These are phyloP conservation scores for Starmerella gropengiesseri DNA, from an alignment of 805 yeast species.

Conservation along the genomic window DNA sequence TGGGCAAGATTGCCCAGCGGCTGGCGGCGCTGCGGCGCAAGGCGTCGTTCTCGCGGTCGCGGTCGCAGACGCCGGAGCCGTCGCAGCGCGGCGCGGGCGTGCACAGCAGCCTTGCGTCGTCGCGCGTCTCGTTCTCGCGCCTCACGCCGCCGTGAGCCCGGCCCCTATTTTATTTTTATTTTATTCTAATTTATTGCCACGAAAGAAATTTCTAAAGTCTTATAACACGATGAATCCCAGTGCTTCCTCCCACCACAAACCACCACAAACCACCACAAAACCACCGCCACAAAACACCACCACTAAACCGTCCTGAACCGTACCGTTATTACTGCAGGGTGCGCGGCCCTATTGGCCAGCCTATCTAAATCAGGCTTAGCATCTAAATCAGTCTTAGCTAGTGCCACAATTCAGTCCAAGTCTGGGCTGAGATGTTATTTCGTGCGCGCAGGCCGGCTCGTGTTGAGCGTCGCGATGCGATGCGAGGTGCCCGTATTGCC, in stretches of 20 bases:
- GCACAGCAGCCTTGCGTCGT: not conserved
- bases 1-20: constrained; percentile 71
- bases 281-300: no score
- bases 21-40: constrained; percentile 43
- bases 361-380: no score
- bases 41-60: not conserved
- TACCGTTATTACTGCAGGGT: no score
- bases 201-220: not conserved
- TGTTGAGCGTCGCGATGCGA: constrained; percentile 4
- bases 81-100: constrained; percentile 2
- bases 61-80: constrained; percentile 1
- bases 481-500: constrained; percentile 6
- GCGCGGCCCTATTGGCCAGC: no score
- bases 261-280: no score
- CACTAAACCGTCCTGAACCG: no score
- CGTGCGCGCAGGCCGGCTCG: constrained; percentile 3
- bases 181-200: not conserved
- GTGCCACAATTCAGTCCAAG: no score
- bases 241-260: not conserved
- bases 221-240: not conserved
- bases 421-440: no score
- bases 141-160: constrained; percentile 4
- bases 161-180: not conserved
- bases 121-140: constrained; percentile 6
- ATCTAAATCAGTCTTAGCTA: no score